phyloP scores from a whole-genome alignment of 2,329 filamentous ascomycete species.

The Sphaerostilbella broomeana region DNA sequence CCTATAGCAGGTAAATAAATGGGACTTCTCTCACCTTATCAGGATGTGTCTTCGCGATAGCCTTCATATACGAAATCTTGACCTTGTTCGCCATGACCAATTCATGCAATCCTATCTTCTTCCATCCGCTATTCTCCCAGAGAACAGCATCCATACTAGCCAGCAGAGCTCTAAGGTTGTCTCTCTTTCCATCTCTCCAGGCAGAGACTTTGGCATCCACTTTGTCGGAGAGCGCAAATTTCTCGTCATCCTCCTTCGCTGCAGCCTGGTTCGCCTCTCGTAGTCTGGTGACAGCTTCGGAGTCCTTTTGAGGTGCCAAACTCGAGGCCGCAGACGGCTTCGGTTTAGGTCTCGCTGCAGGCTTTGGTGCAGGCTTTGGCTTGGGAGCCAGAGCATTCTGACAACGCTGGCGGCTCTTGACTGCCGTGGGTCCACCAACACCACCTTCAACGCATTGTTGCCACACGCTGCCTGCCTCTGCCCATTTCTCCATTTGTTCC shows the following conservation, averaged over 20 bases:
- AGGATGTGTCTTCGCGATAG: slow-evolving; percentile 95
- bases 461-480: slow-evolving; percentile 76
- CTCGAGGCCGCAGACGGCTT: slow-evolving; percentile 34
- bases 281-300: slow-evolving; percentile 74
- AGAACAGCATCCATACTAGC: slow-evolving; percentile 82
- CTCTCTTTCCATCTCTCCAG: slow-evolving; percentile 88
- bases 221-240: slow-evolving; percentile 77
- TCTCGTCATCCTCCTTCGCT: slow-evolving; percentile 84
- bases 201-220: slow-evolving; percentile 72
- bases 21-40: slow-evolving; percentile 67
- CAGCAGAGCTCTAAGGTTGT: slow-evolving; percentile 83
- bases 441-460: slow-evolving; percentile 74
- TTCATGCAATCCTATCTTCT: slow-evolving; percentile 92
- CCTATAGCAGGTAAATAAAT: neutral
- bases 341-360: slow-evolving; percentile 41
- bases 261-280: slow-evolving; percentile 80
- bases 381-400: slow-evolving; percentile 78
- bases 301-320: slow-evolving; percentile 44
- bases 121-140: slow-evolving; percentile 92
- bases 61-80: slow-evolving; percentile 98
- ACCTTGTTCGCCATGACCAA: slow-evolving; percentile 89
- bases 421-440: slow-evolving; percentile 76
- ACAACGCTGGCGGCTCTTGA: slow-evolving; percentile 80
- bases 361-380: slow-evolving; percentile 40
- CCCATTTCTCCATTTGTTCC: slow-evolving; percentile 93